Percentiles rank a stretch among this genome's conserved stretches.
Conservation (phyloP, 2,329 filamentous ascomycete genomes). For the Didymella exigua region DNA sequence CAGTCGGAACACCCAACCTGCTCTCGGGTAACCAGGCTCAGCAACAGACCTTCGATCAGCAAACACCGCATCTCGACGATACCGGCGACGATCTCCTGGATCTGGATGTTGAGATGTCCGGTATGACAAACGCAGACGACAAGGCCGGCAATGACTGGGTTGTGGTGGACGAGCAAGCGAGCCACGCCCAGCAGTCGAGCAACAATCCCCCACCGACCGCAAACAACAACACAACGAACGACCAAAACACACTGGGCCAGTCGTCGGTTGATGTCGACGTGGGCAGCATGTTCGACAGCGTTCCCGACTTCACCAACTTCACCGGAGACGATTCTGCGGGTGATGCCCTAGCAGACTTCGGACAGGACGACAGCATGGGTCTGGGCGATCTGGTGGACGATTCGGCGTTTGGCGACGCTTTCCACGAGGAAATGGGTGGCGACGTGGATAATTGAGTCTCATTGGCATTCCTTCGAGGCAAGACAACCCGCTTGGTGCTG, state of each 20-base stretch:
- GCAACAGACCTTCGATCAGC: slow-evolving; percentile 33
- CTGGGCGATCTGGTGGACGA: slow-evolving; percentile 46
- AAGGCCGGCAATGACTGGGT: slow-evolving; percentile 46
- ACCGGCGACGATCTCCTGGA: slow-evolving; percentile 45
- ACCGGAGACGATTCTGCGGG: slow-evolving; percentile 47
- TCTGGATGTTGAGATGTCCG: slow-evolving; percentile 63
- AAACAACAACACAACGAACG: slow-evolving; percentile 24
- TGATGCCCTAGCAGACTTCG: slow-evolving; percentile 48
- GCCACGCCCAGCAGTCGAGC: slow-evolving; percentile 26
- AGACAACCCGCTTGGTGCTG: background rate
- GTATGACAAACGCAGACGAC: slow-evolving; percentile 52
- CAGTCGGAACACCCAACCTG: slow-evolving; percentile 60
- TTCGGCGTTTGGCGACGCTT: slow-evolving; percentile 50
- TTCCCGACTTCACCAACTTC: slow-evolving; percentile 45
- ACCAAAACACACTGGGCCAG: slow-evolving; percentile 22
- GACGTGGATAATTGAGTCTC: slow-evolving; percentile 34
- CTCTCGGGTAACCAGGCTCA: slow-evolving; percentile 28
- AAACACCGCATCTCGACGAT: slow-evolving; percentile 32
- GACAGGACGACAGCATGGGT: slow-evolving; percentile 45
- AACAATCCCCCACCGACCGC: slow-evolving; percentile 25
- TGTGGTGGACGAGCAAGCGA: slow-evolving; percentile 37
- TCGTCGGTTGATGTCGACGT: slow-evolving; percentile 38
- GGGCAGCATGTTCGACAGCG: slow-evolving; percentile 45
- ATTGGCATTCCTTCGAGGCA: background rate
- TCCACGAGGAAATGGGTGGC: slow-evolving; percentile 43